These are phyloP conservation scores for Forsythia viridissima DNA, from an alignment of 257 asterid genomes.

Conservation along the genomic window DNA sequence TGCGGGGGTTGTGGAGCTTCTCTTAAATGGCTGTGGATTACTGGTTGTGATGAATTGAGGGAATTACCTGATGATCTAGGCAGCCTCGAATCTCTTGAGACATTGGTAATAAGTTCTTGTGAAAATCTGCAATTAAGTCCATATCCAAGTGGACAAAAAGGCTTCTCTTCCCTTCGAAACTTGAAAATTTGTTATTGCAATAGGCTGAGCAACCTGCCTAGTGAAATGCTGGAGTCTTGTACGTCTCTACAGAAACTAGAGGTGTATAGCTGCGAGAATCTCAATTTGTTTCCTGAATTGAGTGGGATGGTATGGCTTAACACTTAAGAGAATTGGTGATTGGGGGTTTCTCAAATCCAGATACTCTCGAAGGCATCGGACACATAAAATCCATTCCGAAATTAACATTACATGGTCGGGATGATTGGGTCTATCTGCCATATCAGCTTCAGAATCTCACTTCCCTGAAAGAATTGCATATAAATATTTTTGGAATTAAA, in stretches of 20 bases:
- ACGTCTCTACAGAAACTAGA: background rate
- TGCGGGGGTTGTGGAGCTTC: background rate
- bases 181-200: background rate
- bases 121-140: constrained; percentile 1
- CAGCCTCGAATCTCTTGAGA: constrained; percentile 5
- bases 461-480: background rate
- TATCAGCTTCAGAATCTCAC: constrained; percentile 13
- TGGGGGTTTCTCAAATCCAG: background rate
- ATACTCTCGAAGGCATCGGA: background rate
- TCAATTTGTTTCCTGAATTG: constrained; percentile 12
- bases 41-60: background rate
- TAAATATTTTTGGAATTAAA: constrained; percentile 15
- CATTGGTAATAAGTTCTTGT: accelerated
- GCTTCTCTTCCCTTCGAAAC: background rate
- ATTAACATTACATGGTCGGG: background rate
- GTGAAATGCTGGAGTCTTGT: constrained; percentile 12
- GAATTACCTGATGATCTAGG: constrained; percentile 17
- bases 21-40: background rate
- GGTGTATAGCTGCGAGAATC: background rate
- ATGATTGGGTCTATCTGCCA: constrained; percentile 15
- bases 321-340: background rate
- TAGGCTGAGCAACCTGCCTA: constrained; percentile 13
- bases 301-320: too few species aligned
- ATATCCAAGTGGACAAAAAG: background rate
- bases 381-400: background rate